phyloP scores from a whole-genome alignment of 2,329 filamentous ascomycete genomes.

The Clarireedia hainanense region DNA sequence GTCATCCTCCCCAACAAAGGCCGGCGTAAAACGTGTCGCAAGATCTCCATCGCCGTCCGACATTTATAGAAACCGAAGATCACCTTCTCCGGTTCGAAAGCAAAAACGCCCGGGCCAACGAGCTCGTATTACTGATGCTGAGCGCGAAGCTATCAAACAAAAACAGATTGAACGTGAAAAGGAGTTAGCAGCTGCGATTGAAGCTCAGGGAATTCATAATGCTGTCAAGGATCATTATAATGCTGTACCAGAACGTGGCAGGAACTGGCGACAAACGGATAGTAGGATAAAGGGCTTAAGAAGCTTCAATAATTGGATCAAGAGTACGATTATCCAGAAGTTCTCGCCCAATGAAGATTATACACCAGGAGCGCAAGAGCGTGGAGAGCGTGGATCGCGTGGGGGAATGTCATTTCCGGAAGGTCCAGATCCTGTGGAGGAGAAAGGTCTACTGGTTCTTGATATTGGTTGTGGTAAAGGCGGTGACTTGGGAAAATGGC shows the following conservation, averaged over 20 bases:
- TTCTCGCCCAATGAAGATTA: slow-evolving; percentile 79
- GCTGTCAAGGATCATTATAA: slow-evolving; percentile 95
- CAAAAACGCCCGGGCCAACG: slow-evolving; percentile 63
- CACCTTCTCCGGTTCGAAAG: slow-evolving; percentile 38
- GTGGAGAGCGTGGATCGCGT: slow-evolving; percentile 45
- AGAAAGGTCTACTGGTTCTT: slow-evolving; percentile 66
- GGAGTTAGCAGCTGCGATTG: slow-evolving; percentile 30
- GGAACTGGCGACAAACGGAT: slow-evolving; percentile 90
- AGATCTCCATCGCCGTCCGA: slow-evolving; percentile 23
- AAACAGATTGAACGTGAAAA: slow-evolving; percentile 49
- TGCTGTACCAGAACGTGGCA: slow-evolving; percentile 82
- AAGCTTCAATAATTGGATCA: slow-evolving; percentile 98
- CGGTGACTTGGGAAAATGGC: slow-evolving; percentile 92
- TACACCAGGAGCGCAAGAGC: slow-evolving; percentile 50
- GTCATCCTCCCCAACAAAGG: slow-evolving; percentile 30
- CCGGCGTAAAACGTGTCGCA: slow-evolving; percentile 22
- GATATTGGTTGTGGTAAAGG: slow-evolving; percentile 97
- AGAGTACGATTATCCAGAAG: slow-evolving; percentile 94
- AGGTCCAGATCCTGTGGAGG: slow-evolving; percentile 23
- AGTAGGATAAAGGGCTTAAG: slow-evolving; percentile 91
- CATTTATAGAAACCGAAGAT: slow-evolving; percentile 18
- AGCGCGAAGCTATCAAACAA: slow-evolving; percentile 60
- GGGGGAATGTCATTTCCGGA: slow-evolving; percentile 32
- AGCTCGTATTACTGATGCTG: slow-evolving; percentile 57
- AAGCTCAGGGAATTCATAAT: slow-evolving; percentile 60